Percentiles rank a stretch among this genome's conserved stretches.
Conservation (phyloP, 2,329 filamentous ascomycete species). For the Monosporascus sp. region DNA sequence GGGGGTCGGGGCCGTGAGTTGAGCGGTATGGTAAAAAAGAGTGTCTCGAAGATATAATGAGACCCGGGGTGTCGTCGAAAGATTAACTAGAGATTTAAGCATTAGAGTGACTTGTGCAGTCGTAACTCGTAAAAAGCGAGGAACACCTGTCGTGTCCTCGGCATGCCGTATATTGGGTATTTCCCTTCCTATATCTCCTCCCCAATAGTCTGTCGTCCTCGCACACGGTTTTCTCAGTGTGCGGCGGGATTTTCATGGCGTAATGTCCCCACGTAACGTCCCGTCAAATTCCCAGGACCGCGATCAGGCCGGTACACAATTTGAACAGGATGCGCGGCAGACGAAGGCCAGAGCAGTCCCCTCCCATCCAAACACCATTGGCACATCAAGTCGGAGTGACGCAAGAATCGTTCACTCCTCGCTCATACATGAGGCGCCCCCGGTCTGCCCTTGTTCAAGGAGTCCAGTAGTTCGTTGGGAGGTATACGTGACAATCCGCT, state of each 20-base stretch:
- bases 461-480: slow-evolving; percentile 54
- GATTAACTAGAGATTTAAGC: slow-evolving; percentile 28
- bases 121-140: slow-evolving; percentile 21
- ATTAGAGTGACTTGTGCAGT: slow-evolving; percentile 25
- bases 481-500: slow-evolving; percentile 56
- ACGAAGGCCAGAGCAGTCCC: not conserved
- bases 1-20: slow-evolving; percentile 22
- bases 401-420: not conserved
- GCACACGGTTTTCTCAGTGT: not conserved
- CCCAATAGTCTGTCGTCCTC: slow-evolving; percentile 1
- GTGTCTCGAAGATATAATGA: slow-evolving; percentile 17
- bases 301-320: not conserved
- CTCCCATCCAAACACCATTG: slow-evolving; percentile 11
- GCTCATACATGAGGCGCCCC: slow-evolving; percentile 47
- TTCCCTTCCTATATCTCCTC: slow-evolving; percentile 11
- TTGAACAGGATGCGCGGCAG: not conserved
- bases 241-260: slow-evolving; percentile 8
- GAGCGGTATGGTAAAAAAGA: slow-evolving; percentile 23
- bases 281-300: not conserved
- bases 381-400: not conserved
- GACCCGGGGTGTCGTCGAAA: slow-evolving; percentile 17
- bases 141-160: slow-evolving; percentile 10
- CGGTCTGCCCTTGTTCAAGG: slow-evolving; percentile 41
- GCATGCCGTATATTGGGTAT: slow-evolving; percentile 6
- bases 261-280: slow-evolving; percentile 5